Evolutionary conservation across 495 filamentous ascomycete genomes (phyloP).

Genomic region (Aspergillus haitiensis): DNA sequence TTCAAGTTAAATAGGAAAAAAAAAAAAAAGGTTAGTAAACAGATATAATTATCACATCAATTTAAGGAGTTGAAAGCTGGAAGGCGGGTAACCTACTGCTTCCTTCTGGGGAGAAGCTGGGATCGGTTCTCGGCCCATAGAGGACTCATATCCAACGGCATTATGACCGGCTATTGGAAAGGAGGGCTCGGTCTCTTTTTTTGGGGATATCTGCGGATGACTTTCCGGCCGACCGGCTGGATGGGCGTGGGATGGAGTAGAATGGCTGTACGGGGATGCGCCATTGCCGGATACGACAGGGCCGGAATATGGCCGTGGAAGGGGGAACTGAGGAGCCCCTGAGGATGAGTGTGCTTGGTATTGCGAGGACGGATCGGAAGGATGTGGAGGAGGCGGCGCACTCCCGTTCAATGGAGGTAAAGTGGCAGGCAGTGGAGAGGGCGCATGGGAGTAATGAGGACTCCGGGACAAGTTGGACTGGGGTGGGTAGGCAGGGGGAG

Average conservation of each 20-base stretch:
- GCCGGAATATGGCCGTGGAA: conserved; percentile 49
- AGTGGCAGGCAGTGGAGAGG: conserved; percentile 51
- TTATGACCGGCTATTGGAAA: conserved; percentile 38
- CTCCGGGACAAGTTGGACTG: conserved; percentile 50
- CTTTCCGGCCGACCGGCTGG: conserved; percentile 44
- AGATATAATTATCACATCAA: background rate
- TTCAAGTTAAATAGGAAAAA: conserved; percentile 7
- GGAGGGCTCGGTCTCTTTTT: conserved; percentile 42
- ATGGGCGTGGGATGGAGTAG: conserved; percentile 48
- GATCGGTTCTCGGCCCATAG: conserved; percentile 34
- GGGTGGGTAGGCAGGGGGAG: conserved; percentile 52
- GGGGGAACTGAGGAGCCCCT: conserved; percentile 35
- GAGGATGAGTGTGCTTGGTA: conserved; percentile 44
- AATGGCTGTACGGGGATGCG: conserved; percentile 41
- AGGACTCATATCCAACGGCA: conserved; percentile 29
- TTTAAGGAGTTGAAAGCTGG: background rate
- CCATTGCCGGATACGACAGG: conserved; percentile 38
- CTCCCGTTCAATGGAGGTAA: conserved; percentile 53
- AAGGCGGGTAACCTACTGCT: conserved; percentile 31
- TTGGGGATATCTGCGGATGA: conserved; percentile 46
- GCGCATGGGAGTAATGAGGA: conserved; percentile 54
- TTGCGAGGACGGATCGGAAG: conserved; percentile 44
- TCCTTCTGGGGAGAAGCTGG: conserved; percentile 44
- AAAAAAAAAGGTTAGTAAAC: background rate
- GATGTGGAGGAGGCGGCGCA: conserved; percentile 48